Evolutionary conservation across 2,329 filamentous ascomycete species (phyloP).

Genomic region (Coniochaeta sp.): DNA sequence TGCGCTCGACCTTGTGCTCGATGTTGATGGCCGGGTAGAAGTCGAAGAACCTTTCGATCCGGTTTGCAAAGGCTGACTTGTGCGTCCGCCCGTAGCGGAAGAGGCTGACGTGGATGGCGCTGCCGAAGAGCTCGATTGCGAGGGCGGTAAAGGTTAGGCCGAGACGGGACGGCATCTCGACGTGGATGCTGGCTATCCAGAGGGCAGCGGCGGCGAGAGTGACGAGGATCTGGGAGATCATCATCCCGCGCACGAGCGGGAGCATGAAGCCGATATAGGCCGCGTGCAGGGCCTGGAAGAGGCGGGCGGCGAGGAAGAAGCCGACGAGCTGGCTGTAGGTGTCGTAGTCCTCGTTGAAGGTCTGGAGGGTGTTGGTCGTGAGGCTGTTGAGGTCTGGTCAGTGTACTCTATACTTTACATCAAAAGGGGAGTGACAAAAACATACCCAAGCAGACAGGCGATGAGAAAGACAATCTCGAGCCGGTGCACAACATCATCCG

Average conservation of each 20-base stretch:
- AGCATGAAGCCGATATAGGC: slow-evolving; percentile 37
- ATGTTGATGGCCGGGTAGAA: slow-evolving; percentile 58
- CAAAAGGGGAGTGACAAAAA: not conserved
- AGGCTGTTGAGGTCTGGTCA: slow-evolving; percentile 21
- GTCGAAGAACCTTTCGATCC: slow-evolving; percentile 36
- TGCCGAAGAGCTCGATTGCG: slow-evolving; percentile 42
- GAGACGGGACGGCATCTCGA: slow-evolving; percentile 20
- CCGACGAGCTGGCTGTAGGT: slow-evolving; percentile 52
- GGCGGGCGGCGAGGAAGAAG: slow-evolving; percentile 51
- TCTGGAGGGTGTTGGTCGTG: slow-evolving; percentile 54
- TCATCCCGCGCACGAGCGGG: slow-evolving; percentile 49
- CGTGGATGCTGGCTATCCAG: slow-evolving; percentile 54
- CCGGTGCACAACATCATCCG: slow-evolving; percentile 51
- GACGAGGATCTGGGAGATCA: slow-evolving; percentile 39
- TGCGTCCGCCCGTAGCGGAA: slow-evolving; percentile 20
- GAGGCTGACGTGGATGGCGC: slow-evolving; percentile 32
- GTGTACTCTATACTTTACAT: not conserved
- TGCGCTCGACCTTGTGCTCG: slow-evolving; percentile 58
- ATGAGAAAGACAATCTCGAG: slow-evolving; percentile 53
- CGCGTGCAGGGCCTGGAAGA: slow-evolving; percentile 44
- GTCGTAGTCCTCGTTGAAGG: slow-evolving; percentile 36
- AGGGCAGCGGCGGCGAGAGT: slow-evolving; percentile 40
- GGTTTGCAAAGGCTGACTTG: slow-evolving; percentile 12
- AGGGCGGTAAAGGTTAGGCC: slow-evolving; percentile 50
- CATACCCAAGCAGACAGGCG: slow-evolving; percentile 48